Conservation (phyloP, 176 grass and related monocot species). For the Oryza rufipogon region DNA sequence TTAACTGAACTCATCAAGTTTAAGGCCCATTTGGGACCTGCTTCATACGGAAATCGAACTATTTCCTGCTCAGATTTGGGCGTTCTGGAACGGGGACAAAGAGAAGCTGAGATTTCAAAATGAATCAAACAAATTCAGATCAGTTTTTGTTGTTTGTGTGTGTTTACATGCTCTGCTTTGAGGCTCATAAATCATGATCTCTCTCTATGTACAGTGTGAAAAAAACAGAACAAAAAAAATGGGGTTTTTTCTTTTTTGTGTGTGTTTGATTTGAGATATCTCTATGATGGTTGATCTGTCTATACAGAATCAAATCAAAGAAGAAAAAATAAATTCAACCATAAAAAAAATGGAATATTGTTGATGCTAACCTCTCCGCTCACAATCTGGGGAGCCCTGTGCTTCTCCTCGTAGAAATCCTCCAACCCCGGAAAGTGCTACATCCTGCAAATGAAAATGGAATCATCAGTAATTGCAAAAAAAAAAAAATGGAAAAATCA, state of each 20-base stretch:
- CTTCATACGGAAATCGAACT: neutral
- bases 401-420: no score
- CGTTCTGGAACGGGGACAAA: neutral
- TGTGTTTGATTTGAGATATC: conserved; percentile 2
- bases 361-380: no score
- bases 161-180: conserved; percentile 14
- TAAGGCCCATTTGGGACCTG: neutral
- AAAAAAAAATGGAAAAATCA: no score
- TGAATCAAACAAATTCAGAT: neutral
- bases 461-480: no score
- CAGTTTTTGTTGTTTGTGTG: neutral
- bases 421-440: no score
- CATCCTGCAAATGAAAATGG: no score
- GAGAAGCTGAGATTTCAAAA: neutral
- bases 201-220: neutral
- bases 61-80: neutral
- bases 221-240: neutral
- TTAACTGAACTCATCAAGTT: neutral
- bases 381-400: no score
- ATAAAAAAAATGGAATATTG: neutral
- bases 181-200: neutral
- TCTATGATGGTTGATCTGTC: conserved; percentile 13
- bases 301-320: conserved; percentile 31
- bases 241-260: neutral
- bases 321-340: neutral